phyloP scores from a whole-genome alignment of 148 eudicot genomes.

The Euryodendron excelsum region DNA sequence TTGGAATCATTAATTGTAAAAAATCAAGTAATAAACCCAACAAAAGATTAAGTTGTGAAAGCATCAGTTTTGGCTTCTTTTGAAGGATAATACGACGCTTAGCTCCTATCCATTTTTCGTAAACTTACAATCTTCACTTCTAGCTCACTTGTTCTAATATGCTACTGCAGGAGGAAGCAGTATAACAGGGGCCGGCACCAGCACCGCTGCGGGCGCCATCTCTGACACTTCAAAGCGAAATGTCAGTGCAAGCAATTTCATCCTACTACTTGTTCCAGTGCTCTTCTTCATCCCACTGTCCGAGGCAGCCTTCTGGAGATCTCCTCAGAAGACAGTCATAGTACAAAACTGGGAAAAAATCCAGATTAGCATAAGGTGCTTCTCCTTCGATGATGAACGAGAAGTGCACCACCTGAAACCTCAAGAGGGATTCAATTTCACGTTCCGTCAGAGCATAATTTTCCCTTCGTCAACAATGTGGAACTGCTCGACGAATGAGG shows the following conservation, averaged over 20 bases:
- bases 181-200: background rate
- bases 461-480: conserved; percentile 12
- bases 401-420: conserved; percentile 1
- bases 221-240: background rate
- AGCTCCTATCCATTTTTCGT: background rate
- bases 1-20: too few relatives aligned
- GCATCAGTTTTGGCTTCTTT: too few relatives aligned
- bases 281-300: background rate
- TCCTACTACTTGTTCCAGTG: background rate
- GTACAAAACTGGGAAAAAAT: background rate
- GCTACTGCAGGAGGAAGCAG: background rate
- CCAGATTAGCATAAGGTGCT: background rate
- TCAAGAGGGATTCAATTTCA: background rate
- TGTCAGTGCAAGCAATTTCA: background rate
- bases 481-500: conserved; percentile 5
- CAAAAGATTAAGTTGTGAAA: too few relatives aligned
- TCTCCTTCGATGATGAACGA: background rate
- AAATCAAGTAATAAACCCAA: too few relatives aligned
- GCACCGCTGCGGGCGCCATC: background rate
- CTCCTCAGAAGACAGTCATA: background rate
- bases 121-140: background rate
- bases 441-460: background rate
- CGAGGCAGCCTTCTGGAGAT: background rate
- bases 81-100: background rate
- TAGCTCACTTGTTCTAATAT: background rate